phyloP scores from a whole-genome alignment of 768 basidiomycete species.

The Tricholomella constricta region DNA sequence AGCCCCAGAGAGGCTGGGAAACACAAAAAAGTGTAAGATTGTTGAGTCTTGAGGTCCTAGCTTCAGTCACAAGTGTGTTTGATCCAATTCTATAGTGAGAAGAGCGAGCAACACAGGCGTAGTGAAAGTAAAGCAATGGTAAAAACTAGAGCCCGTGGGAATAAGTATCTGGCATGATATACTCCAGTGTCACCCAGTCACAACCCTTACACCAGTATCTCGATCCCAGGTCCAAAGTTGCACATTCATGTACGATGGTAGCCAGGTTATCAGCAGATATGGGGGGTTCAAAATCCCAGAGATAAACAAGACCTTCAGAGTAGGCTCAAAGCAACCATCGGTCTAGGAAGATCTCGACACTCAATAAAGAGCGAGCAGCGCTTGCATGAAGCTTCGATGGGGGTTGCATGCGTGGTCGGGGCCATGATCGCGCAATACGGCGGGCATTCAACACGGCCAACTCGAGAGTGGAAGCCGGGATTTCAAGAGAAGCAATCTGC shows the following conservation, averaged over 20 bases:
- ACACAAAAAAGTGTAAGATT: too few relatives aligned
- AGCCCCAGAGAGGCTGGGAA: too few relatives aligned
- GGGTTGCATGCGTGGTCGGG: slow-evolving; percentile 5
- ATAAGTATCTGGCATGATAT: too few relatives aligned
- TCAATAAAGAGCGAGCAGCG: slow-evolving; percentile 26
- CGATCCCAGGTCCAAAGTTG: slow-evolving; percentile 11
- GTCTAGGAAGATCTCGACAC: slow-evolving; percentile 44
- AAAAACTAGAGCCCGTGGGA: too few relatives aligned
- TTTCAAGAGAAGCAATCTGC: background rate
- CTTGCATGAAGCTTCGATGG: slow-evolving; percentile 6
- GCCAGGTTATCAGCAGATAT: slow-evolving; percentile 4
- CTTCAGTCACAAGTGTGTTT: too few relatives aligned
- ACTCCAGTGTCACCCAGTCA: too few relatives aligned
- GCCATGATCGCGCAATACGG: slow-evolving; percentile 13
- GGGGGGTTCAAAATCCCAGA: slow-evolving; percentile 41
- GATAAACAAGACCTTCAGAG: slow-evolving; percentile 39
- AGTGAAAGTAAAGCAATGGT: too few relatives aligned
- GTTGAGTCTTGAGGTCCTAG: too few relatives aligned
- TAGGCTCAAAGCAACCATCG: slow-evolving; percentile 51
- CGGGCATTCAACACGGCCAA: slow-evolving; percentile 2
- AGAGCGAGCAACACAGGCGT: too few relatives aligned
- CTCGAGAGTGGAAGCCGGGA: slow-evolving; percentile 3
- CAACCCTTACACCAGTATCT: too few relatives aligned
- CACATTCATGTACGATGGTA: slow-evolving; percentile 7
- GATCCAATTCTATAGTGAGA: too few relatives aligned